Evolutionary conservation across 345 rosid species (phyloP).

Genomic region (Gossypioides kirkii): DNA sequence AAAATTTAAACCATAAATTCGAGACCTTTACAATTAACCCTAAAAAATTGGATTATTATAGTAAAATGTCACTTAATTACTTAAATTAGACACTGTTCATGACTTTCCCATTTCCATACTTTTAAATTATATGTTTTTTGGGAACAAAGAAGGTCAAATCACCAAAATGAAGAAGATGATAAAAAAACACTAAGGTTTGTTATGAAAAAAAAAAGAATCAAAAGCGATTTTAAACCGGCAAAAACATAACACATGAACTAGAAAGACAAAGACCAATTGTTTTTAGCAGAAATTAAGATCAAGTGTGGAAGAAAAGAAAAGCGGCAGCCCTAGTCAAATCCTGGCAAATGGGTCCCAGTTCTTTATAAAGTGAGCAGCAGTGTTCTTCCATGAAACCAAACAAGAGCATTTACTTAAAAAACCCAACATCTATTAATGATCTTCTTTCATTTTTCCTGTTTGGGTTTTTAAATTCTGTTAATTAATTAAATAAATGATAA

Average conservation of each 20-base stretch:
- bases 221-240: neutral
- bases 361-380: neutral
- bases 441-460: neutral
- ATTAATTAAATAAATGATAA: neutral
- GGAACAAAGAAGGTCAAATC: no score
- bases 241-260: neutral
- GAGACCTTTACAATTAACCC: no score
- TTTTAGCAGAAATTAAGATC: conserved; percentile 13
- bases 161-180: no score
- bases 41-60: no score
- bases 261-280: neutral
- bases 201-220: no score
- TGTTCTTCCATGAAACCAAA: neutral
- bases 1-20: no score
- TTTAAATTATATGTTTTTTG: no score
- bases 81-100: neutral
- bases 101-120: neutral
- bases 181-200: no score
- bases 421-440: neutral
- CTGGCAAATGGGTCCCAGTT: conserved; percentile 25
- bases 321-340: neutral
- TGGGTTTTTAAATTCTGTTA: neutral
- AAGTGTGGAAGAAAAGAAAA: neutral
- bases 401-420: conserved; percentile 13
- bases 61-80: neutral